These are phyloP conservation scores for Puccinia triticina DNA, from an alignment of 1,284 basidiomycete species.

Conservation along the genomic window DNA sequence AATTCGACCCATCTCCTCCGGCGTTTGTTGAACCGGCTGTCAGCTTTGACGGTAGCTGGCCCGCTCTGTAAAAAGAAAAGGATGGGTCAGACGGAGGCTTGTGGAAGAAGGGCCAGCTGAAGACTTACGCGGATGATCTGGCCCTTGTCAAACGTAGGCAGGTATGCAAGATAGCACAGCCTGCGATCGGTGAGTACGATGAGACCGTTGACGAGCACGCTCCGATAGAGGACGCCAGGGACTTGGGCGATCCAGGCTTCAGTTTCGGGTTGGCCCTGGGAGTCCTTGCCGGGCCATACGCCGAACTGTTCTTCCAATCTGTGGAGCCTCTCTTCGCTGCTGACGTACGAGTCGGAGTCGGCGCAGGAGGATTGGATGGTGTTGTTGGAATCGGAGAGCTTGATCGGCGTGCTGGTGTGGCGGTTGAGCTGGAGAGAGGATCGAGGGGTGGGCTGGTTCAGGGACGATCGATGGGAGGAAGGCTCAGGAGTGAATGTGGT, in stretches of 20 bases:
- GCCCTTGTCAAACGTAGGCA: constrained; percentile 52
- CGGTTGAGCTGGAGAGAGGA: not conserved
- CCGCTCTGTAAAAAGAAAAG: constrained; percentile 36
- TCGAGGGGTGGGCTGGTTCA: not conserved
- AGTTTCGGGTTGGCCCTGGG: constrained; percentile 51
- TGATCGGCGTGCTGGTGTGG: not conserved
- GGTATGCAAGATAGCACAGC: constrained; percentile 57
- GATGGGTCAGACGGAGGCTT: not conserved
- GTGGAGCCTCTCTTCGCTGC: constrained; percentile 19
- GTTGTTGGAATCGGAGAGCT: not conserved
- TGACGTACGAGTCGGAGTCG: not conserved
- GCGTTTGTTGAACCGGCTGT: constrained; percentile 35
- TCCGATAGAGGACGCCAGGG: constrained; percentile 55
- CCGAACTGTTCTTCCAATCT: constrained; percentile 57
- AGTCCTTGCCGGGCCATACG: constrained; percentile 52
- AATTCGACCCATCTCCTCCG: constrained; percentile 46
- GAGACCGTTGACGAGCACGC: constrained; percentile 57
- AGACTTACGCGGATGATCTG: constrained; percentile 43
- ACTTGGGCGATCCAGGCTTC: constrained; percentile 55
- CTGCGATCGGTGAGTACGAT: constrained; percentile 56
- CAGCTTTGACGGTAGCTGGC: constrained; percentile 37
- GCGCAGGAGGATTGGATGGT: not conserved
- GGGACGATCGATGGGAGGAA: constrained; percentile 22
- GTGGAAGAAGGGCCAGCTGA: not conserved
- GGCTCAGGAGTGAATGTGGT: constrained; percentile 1